phyloP scores from a whole-genome alignment of 371 early-diverging fungal species.

The Mucor sp. region DNA sequence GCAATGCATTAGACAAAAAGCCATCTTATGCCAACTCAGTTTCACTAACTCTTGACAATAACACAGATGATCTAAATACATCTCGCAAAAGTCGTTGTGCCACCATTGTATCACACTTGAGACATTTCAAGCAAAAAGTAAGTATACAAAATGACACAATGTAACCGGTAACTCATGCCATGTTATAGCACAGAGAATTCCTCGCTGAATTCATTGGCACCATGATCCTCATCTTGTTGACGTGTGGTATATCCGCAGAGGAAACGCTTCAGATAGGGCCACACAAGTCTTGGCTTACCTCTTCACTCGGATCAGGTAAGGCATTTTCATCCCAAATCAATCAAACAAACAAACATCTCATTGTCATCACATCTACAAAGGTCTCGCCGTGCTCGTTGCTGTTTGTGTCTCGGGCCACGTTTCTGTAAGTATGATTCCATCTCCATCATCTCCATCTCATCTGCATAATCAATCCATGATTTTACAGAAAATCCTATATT shows the following conservation, averaged over 20 bases:
- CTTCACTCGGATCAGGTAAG: slow-evolving; percentile 42
- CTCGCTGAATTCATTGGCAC: slow-evolving; percentile 87
- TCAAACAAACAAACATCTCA: neutral
- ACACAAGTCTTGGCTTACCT: slow-evolving; percentile 41
- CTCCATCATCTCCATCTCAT: neutral
- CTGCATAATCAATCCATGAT: neutral
- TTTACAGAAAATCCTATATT: neutral
- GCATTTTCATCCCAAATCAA: neutral
- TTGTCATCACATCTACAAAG: slow-evolving; percentile 8
- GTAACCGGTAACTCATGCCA: neutral
- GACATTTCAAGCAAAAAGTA: slow-evolving; percentile 9
- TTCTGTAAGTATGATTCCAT: slow-evolving; percentile 58
- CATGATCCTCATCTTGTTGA: slow-evolving; percentile 67
- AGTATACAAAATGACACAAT: neutral
- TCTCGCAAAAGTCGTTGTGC: neutral
- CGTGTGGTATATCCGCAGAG: slow-evolving; percentile 68
- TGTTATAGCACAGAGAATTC: slow-evolving; percentile 58
- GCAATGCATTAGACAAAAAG: slow-evolving; percentile 5
- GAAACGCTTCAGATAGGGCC: slow-evolving; percentile 29
- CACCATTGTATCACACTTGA: neutral
- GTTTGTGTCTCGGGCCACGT: slow-evolving; percentile 74
- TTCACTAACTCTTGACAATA: neutral
- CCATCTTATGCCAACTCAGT: neutral
- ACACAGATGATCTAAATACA: slow-evolving; percentile 6
- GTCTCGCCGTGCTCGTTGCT: slow-evolving; percentile 42